Evolutionary conservation across 164 flowering plant species (phyloP), one percentile per base, ranked within the genome.

Genomic region (Vitis rotundifolia): DNA sequence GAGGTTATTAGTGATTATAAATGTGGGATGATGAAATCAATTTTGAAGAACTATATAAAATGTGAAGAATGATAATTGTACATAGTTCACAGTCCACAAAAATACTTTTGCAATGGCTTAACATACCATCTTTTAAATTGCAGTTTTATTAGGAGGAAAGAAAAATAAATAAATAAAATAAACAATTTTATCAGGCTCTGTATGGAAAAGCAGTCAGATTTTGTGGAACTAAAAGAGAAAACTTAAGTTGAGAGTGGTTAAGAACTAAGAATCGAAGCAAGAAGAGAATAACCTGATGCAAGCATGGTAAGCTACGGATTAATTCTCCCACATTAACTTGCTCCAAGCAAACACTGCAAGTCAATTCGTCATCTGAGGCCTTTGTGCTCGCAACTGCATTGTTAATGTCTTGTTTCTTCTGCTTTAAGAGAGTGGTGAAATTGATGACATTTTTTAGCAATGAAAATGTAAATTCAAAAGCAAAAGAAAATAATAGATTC

Each of bases 321-420:
- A 77, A 47, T 31, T 82, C 85, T 60, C 85, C 80, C 12, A 62
- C 68, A 18, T 60, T 68, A 55, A 82, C 85, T 79, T 79, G 85
- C 69, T 82, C 85, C 77, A 82, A 73, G 79, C 85, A 82, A 37
- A 82, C 78, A 63, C 73, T 82, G 73, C 85, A 82, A 4, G 81
- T 82, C 15, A 82, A 59, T 44, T 75, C 85, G 61, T 77, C 85
- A 9, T 79, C 82, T 15, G 76, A 18, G 49, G 49, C 71, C 44
- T 80, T 74, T 49, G 31, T 50, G 64, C 70, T 74, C 63, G 71
- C 78, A 50, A 60, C 75, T 14, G 58, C 26, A 37, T 55, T 49
- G 2, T 29, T 16, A 16, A 56, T 11, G 16, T 75, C 78, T 66
- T 61, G 78, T 69, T 74, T 74, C 69, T 57, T 69, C 74, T 76